These are phyloP conservation scores for Yamadazyma buinensis DNA, from an alignment of 1,139 yeast species.

Conservation along the genomic window DNA sequence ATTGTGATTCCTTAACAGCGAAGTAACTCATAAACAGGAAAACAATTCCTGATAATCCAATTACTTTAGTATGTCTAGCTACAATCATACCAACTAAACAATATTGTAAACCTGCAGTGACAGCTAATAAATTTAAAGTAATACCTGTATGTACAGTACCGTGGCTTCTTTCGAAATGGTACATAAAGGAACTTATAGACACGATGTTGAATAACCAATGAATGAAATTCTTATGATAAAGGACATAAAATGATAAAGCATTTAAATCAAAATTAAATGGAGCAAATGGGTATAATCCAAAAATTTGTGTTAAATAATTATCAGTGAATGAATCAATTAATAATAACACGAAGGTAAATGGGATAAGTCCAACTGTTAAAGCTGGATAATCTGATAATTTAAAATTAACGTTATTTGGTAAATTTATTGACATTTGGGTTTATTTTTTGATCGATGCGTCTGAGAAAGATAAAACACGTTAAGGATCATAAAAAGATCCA, in stretches of 20 bases:
- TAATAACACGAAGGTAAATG: constrained; percentile 48
- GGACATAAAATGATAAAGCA: constrained; percentile 69
- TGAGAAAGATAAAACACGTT: too few species aligned
- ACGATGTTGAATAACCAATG: constrained; percentile 66
- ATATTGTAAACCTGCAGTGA: constrained; percentile 65
- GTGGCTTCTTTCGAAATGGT: constrained; percentile 66
- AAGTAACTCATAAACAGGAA: constrained; percentile 67
- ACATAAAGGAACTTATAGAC: constrained; percentile 57
- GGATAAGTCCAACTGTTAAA: constrained; percentile 57
- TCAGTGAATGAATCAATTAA: constrained; percentile 23
- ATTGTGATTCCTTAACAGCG: constrained; percentile 56
- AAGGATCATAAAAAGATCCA: too few species aligned
- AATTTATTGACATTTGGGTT: background rate
- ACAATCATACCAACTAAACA: constrained; percentile 52
- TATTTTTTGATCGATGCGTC: too few species aligned
- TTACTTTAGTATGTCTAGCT: constrained; percentile 51
- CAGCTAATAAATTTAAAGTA: constrained; percentile 70
- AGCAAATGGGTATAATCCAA: constrained; percentile 53
- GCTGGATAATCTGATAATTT: constrained; percentile 46
- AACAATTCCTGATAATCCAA: constrained; percentile 74
- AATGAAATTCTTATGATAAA: constrained; percentile 58
- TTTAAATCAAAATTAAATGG: constrained; percentile 55
- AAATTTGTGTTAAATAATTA: constrained; percentile 17
- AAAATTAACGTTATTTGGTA: background rate
- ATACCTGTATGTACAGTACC: constrained; percentile 91